Conservation (phyloP, 2,329 filamentous ascomycete species). For the Scedosporium boydii region DNA sequence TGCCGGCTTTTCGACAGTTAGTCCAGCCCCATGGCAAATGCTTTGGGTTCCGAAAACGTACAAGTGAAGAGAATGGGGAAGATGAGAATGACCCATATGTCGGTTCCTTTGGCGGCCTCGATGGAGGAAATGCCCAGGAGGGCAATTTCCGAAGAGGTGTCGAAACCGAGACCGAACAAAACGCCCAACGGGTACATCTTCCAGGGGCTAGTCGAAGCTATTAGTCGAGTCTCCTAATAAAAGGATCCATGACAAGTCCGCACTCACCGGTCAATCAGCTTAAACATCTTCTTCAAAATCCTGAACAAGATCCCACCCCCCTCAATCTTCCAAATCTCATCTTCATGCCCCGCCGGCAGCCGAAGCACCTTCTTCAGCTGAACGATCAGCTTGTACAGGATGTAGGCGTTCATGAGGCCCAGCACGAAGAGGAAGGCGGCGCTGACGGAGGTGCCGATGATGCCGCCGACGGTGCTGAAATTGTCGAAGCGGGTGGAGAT, state of each 20-base stretch:
- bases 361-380: conserved; percentile 44
- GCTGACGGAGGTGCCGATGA: conserved; percentile 81
- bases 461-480: conserved; percentile 73
- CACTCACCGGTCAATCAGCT: conserved; percentile 46
- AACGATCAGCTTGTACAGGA: conserved; percentile 62
- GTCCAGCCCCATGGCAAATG: not conserved
- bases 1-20: conserved; percentile 50
- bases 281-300: conserved; percentile 67
- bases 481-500: conserved; percentile 71
- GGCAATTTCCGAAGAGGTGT: conserved; percentile 90
- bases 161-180: conserved; percentile 86
- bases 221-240: not conserved
- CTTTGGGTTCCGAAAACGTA: conserved; percentile 22
- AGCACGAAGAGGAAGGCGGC: conserved; percentile 75
- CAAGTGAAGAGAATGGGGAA: conserved; percentile 85
- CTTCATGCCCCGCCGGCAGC: conserved; percentile 10
- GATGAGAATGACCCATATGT: conserved; percentile 87
- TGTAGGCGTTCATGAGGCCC: conserved; percentile 76
- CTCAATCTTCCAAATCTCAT: conserved; percentile 42
- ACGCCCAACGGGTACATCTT: conserved; percentile 93
- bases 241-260: too few species aligned
- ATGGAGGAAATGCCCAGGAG: conserved; percentile 83
- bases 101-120: conserved; percentile 75
- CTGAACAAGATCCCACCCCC: conserved; percentile 66
- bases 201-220: conserved; percentile 47